Percentiles rank a stretch among this genome's conserved stretches.
phyloP scores from a whole-genome alignment of 495 filamentous ascomycete species.

The Hypoxylon lienhwacheense region DNA sequence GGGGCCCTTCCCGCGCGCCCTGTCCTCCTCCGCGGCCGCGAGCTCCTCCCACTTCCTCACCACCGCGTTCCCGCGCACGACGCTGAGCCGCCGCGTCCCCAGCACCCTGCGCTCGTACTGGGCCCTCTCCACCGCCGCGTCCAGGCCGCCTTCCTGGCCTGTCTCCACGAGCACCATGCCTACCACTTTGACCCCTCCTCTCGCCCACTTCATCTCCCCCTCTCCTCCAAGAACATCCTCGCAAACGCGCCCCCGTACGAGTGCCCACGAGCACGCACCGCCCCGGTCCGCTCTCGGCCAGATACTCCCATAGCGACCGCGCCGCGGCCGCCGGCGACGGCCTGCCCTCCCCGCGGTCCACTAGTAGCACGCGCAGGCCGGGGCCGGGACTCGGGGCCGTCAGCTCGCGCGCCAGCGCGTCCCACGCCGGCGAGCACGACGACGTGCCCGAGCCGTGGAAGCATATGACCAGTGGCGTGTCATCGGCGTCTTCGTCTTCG shows the following conservation, averaged over 20 bases:
- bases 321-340: constrained; percentile 14
- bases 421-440: constrained; percentile 46
- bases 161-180: constrained; percentile 40
- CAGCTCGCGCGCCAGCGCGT: constrained; percentile 43
- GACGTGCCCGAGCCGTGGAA: constrained; percentile 52
- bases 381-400: constrained; percentile 8
- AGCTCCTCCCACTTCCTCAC: constrained; percentile 21
- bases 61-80: constrained; percentile 32
- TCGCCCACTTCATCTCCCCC: not conserved
- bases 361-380: constrained; percentile 43
- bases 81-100: constrained; percentile 38
- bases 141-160: constrained; percentile 47
- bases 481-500: not conserved
- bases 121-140: constrained; percentile 43
- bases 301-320: constrained; percentile 16
- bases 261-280: constrained; percentile 54
- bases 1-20: not conserved
- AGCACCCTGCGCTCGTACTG: constrained; percentile 45
- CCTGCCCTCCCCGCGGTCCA: constrained; percentile 43
- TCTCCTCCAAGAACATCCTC: constrained; percentile 48
- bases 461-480: constrained; percentile 44
- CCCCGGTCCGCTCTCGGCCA: constrained; percentile 37
- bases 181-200: constrained; percentile 1
- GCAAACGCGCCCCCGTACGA: constrained; percentile 57
- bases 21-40: constrained; percentile 9